Evolutionary conservation across 495 filamentous ascomycete genomes (phyloP), one percentile per base, ranked within the genome.

Genomic region (Clohesyomyces aquaticus): DNA sequence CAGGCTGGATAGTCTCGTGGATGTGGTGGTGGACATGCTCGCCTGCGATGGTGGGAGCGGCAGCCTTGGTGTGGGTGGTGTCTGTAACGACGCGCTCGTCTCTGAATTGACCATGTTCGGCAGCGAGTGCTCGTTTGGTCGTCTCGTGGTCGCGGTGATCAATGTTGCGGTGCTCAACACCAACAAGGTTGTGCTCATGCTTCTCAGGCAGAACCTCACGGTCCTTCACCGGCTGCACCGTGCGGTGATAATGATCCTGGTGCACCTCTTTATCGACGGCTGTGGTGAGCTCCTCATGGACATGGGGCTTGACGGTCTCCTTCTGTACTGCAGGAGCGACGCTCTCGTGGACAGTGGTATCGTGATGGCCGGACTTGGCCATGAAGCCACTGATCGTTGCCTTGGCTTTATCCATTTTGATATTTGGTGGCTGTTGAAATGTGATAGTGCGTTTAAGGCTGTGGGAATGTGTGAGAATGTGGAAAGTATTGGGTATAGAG

Each of bases 21-120:
- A 86, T 78, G 58, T 85, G 74, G n/a, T 66, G 85, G 62, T 88
- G 86, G 16, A 85, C 76, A 66, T 87, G 84, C 73, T 88, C 86
- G 38, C 83, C 85, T 25, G 77, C 75, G 42, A 87, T 72, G 18
- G 75, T 74, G 0, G 81, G 77, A 1, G 74, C 80, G 16, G 74
- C 70, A 21, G 75, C 71, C 28, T 77, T 72, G 19, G 78, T 84
- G 63, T 78, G 77, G 35, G 78, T 73, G 14, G 79, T 81, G 1
- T 79, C 77, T n/a, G 77, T 73, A 6, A 80, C 72, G 11, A 68
- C 66, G 21, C 76, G 77, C 48, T 79, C 74, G 59, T 83, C 77
- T 55, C 77, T 77, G 72, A 85, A 85, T 66, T 80, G 76, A 43
- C 73, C 61, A 22, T 74, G 67, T 64, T 88, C 83, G 16, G 77